Evolutionary conservation across 2,329 filamentous ascomycete genomes (phyloP), one percentile per base, ranked within the genome.

Genomic region (Blumeriella jaapii): DNA sequence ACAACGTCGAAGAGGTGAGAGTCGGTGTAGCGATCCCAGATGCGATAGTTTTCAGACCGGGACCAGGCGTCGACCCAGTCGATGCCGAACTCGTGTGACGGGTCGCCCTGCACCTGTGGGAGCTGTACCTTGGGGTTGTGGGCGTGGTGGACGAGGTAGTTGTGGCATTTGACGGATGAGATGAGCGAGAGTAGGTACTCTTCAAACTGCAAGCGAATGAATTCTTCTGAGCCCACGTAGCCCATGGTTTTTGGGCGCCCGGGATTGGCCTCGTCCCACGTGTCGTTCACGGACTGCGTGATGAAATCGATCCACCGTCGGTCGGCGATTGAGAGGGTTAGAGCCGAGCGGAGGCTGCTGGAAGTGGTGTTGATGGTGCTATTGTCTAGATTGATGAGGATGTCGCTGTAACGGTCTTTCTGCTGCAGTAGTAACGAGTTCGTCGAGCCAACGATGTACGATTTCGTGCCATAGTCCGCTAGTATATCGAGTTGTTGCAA

Each of bases 221-320:
- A 95, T 56, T 96, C 91, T 61, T 98, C 91, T 44, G 86, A 95
- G 18, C 91, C 91, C 23, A 85, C 78, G 53, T 95, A 98, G 18
- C 87, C 87, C 66, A 95, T 79, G 2, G 85, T 93, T 52, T 86
- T 95, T n/a, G 91, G 91, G 30, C 83, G 71, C 43, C 76, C 74
- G 0, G 91, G 91, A 52, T 96, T 89, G 4, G 76, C 66, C 26
- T 94, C 85, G 55, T 98, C 91, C 91, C 91, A 98, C 0, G 91
- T 95, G 46, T 96, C 86, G 51, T 91, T 83, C 14, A 98, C 84
- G 24, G 86, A 82, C 51, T 94, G 84, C 0, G 86, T 93, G 35
- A 98, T 70, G 50, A 86, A 87, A 60, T 98, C 91, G 48, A 98
- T 95, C 89, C 91, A 98, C 38, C 91, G 72, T 40, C 91, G 74